Conservation (phyloP, 257 asterid species). For the Penstemon newberryi region DNA sequence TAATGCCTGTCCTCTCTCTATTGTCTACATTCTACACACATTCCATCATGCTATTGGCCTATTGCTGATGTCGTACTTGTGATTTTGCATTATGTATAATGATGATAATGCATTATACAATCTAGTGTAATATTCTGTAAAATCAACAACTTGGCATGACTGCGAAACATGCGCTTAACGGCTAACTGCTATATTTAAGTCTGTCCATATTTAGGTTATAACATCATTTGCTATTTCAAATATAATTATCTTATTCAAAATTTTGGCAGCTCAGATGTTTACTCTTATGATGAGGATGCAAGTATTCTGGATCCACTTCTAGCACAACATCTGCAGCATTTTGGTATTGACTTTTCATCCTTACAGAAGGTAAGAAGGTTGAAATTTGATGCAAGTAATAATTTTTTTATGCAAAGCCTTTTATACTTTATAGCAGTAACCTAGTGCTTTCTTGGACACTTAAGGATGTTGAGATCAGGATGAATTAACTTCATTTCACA, state of each 20-base stretch:
- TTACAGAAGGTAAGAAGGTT: conserved; percentile 78
- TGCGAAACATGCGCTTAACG: neutral
- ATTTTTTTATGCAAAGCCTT: conserved; percentile 9
- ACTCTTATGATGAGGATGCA: conserved; percentile 93
- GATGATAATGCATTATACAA: neutral
- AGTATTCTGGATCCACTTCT: conserved; percentile 91
- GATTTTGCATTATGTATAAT: neutral
- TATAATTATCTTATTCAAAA: conserved; percentile 55
- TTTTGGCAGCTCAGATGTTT: conserved; percentile 99
- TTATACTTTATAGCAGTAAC: neutral
- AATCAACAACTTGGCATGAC: conserved; percentile 9
- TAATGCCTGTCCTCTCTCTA: conserved; percentile 41
- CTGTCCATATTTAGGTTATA: conserved; percentile 11
- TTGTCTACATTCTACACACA: conserved; percentile 18
- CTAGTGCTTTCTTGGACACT: conserved; percentile 3
- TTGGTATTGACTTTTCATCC: conserved; percentile 96
- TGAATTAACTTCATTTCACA: neutral
- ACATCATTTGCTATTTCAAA: conserved; percentile 36
- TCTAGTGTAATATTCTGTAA: conserved; percentile 1
- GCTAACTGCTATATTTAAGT: conserved; percentile 3
- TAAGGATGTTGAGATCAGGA: conserved; percentile 3
- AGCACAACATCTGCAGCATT: conserved; percentile 89
- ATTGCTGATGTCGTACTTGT: neutral
- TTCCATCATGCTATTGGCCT: conserved; percentile 14
- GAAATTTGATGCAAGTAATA: conserved; percentile 26